A percentile compares a stretch with the other conserved stretches of the same genome.
These are phyloP conservation scores for Buxus sempervirens DNA, from an alignment of 164 flowering plant species.

Conservation along the genomic window DNA sequence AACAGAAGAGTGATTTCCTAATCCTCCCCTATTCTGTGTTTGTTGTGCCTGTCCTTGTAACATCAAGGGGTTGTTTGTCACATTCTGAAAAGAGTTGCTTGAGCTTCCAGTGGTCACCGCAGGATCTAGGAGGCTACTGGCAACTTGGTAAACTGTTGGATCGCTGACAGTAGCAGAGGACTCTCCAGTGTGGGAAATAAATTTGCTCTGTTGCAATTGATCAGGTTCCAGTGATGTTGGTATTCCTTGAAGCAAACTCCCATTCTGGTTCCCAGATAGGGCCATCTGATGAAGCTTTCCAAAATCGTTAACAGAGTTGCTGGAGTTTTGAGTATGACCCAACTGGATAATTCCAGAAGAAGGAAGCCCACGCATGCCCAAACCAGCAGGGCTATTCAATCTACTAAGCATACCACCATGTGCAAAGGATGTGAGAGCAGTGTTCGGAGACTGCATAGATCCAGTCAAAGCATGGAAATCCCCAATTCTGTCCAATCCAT, in stretches of 20 bases:
- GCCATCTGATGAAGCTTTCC: slow-evolving; percentile 33
- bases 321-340: slow-evolving; percentile 38
- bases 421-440: slow-evolving; percentile 34
- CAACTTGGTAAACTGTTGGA: slow-evolving; percentile 24
- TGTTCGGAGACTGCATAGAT: slow-evolving; percentile 46
- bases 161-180: slow-evolving; percentile 28
- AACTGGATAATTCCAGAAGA: slow-evolving; percentile 49
- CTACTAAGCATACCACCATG: slow-evolving; percentile 57
- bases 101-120: slow-evolving; percentile 25
- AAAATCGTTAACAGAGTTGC: slow-evolving; percentile 30
- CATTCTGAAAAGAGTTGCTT: slow-evolving; percentile 30
- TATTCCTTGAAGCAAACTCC: slow-evolving; percentile 52
- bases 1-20: slow-evolving; percentile 33
- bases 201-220: slow-evolving; percentile 38
- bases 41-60: slow-evolving; percentile 38
- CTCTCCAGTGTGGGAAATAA: slow-evolving; percentile 20
- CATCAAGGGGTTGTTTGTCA: slow-evolving; percentile 33
- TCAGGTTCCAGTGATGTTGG: slow-evolving; percentile 51
- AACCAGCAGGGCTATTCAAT: slow-evolving; percentile 46
- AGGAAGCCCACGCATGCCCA: slow-evolving; percentile 43
- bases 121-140: slow-evolving; percentile 31
- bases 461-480: slow-evolving; percentile 51
- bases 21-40: slow-evolving; percentile 17
- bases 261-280: slow-evolving; percentile 43
- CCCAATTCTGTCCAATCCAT: slow-evolving; percentile 51